Percentiles rank a stretch among this genome's conserved stretches.
Conservation (phyloP, 2,329 filamentous ascomycete genomes). For the Claviceps cyperi region DNA sequence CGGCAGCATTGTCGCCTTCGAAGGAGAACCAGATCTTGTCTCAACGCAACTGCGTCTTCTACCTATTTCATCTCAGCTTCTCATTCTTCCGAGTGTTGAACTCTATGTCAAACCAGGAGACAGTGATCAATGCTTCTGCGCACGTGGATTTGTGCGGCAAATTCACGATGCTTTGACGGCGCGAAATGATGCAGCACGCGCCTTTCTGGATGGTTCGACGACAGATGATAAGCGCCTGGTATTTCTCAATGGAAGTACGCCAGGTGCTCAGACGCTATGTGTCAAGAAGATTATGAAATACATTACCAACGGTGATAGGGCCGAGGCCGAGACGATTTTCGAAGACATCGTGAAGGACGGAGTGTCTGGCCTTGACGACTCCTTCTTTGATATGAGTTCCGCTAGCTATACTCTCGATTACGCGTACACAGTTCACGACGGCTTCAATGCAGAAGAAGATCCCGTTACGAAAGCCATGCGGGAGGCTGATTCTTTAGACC, state of each 20-base stretch:
- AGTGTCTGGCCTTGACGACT: conserved; percentile 21
- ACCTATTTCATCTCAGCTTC: conserved; percentile 41
- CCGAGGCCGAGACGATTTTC: conserved; percentile 37
- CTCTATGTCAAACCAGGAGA: conserved; percentile 3
- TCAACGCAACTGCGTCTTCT: conserved; percentile 46
- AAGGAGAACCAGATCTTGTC: conserved; percentile 39
- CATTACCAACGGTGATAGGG: conserved; percentile 32
- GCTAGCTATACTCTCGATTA: conserved; percentile 2
- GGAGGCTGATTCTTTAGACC: conserved; percentile 43
- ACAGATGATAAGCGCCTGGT: conserved; percentile 37
- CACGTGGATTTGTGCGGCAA: conserved; percentile 27
- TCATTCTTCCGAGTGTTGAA: conserved; percentile 34
- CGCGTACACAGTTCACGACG: conserved; percentile 1
- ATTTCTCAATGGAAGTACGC: conserved; percentile 45
- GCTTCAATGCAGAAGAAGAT: conserved; percentile 34
- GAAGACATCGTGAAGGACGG: conserved; percentile 36
- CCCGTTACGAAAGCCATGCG: conserved; percentile 41
- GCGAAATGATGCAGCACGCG: conserved; percentile 32
- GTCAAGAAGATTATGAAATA: conserved; percentile 39
- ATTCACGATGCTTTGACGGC: conserved; percentile 35
- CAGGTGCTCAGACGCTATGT: conserved; percentile 38
- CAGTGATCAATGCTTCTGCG: conserved; percentile 12
- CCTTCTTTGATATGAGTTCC: conserved; percentile 10
- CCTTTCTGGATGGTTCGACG: conserved; percentile 35
- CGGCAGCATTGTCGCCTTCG: conserved; percentile 45